Evolutionary conservation across 371 early-diverging fungal species (phyloP).

Genomic region (Batrachochytrium dendrobatidis): DNA sequence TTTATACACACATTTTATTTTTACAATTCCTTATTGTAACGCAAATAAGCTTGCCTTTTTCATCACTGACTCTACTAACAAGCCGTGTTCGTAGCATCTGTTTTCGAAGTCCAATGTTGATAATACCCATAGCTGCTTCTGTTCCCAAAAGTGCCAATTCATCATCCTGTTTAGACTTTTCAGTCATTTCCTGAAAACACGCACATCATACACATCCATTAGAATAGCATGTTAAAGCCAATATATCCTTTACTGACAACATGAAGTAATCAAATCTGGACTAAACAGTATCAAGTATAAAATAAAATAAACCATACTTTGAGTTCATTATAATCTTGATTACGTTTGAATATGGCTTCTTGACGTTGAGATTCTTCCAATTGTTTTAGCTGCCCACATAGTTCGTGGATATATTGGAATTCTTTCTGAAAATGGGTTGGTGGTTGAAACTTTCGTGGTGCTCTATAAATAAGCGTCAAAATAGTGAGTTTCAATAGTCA

Average conservation of each 20-base stretch:
- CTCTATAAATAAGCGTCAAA: too few species aligned
- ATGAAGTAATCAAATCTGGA: not conserved
- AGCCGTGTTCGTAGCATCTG: constrained; percentile 29
- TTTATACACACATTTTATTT: not conserved
- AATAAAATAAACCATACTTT: not conserved
- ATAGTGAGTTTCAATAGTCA: too few species aligned
- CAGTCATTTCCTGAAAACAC: constrained; percentile 24
- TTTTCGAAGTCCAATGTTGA: constrained; percentile 31
- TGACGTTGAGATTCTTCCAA: not conserved
- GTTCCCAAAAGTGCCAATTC: constrained; percentile 29
- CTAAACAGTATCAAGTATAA: not conserved
- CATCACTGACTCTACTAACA: constrained; percentile 32
- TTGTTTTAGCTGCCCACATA: not conserved
- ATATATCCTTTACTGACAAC: too few species aligned
- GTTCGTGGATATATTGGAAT: not conserved
- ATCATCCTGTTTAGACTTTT: constrained; percentile 35
- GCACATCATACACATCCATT: too few species aligned
- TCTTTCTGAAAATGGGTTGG: not conserved
- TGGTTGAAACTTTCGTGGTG: not conserved
- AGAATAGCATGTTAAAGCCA: too few species aligned
- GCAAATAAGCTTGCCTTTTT: constrained; percentile 30
- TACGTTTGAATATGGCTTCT: not conserved
- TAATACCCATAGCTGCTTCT: constrained; percentile 39
- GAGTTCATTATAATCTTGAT: not conserved
- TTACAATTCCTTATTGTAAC: too few species aligned